A percentile compares a stretch with the other conserved stretches of the same genome.
Conservation (phyloP, 768 basidiomycete species). For the Cystobasidiopsis lactophilus region DNA sequence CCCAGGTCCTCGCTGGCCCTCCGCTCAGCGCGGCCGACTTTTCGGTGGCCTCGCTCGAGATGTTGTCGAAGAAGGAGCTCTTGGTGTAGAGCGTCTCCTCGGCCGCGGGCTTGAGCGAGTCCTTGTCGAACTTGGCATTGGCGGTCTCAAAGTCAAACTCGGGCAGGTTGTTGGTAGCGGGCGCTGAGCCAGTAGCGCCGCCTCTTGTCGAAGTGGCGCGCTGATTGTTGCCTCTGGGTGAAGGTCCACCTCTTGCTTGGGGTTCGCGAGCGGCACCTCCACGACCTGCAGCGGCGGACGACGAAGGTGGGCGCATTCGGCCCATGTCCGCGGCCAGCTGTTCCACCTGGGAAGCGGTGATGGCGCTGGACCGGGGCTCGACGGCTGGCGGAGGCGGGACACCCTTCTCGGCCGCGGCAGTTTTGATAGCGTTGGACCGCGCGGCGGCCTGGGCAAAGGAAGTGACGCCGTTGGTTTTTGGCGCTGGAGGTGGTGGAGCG, state of each 20-base stretch:
- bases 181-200: not conserved
- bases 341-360: not conserved
- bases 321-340: not conserved
- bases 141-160: constrained; percentile 21
- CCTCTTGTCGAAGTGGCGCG: not conserved
- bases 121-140: constrained; percentile 21
- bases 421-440: no score
- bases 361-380: no score
- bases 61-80: constrained; percentile 21
- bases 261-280: not conserved
- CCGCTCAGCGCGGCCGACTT: constrained; percentile 3
- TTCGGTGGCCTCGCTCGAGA: constrained; percentile 19
- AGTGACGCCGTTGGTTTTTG: no score
- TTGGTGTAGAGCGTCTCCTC: constrained; percentile 19
- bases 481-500: not conserved
- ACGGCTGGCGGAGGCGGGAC: no score
- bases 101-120: constrained; percentile 4
- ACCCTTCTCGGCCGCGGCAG: no score
- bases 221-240: no score
- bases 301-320: not conserved
- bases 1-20: constrained; percentile 10
- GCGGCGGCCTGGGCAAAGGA: no score
- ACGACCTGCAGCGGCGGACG: not conserved
- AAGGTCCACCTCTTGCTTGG: no score
- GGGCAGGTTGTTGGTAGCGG: constrained; percentile 3